These are phyloP conservation scores for Sanghuangporus baumii DNA, from an alignment of 1,284 basidiomycete genomes.

Conservation along the genomic window DNA sequence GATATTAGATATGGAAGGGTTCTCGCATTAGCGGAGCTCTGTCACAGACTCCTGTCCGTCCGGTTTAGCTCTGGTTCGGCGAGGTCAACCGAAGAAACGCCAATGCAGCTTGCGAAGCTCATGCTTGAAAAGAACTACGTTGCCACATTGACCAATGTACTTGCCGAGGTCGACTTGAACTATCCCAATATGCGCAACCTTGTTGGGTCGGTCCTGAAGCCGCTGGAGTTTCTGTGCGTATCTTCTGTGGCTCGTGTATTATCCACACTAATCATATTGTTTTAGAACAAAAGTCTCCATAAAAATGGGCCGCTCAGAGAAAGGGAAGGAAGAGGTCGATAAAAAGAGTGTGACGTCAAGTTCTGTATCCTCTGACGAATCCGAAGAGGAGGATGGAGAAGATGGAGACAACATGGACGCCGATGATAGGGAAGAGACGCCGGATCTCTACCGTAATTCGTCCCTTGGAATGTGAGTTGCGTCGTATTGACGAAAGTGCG, in stretches of 20 bases:
- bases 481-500: not conserved
- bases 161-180: conserved; percentile 93
- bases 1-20: conserved; percentile 86
- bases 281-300: conserved; percentile 89
- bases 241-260: not conserved
- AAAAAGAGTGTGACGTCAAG: conserved; percentile 51
- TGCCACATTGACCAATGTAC: conserved; percentile 78
- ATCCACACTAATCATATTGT: conserved; percentile 8
- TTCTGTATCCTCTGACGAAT: conserved; percentile 57
- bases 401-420: conserved; percentile 43
- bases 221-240: conserved; percentile 84
- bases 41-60: conserved; percentile 82
- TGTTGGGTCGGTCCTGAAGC: conserved; percentile 81
- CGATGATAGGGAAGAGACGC: conserved; percentile 70
- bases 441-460: conserved; percentile 95
- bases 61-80: conserved; percentile 55
- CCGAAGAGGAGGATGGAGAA: conserved; percentile 36
- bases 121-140: conserved; percentile 99
- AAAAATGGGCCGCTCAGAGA: conserved; percentile 88
- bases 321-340: conserved; percentile 53
- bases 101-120: conserved; percentile 91
- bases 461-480: conserved; percentile 85
- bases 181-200: conserved; percentile 88
- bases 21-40: conserved; percentile 83
- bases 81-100: conserved; percentile 73